phyloP scores from a whole-genome alignment of 345 rosid species.

The Combretum micranthum region DNA sequence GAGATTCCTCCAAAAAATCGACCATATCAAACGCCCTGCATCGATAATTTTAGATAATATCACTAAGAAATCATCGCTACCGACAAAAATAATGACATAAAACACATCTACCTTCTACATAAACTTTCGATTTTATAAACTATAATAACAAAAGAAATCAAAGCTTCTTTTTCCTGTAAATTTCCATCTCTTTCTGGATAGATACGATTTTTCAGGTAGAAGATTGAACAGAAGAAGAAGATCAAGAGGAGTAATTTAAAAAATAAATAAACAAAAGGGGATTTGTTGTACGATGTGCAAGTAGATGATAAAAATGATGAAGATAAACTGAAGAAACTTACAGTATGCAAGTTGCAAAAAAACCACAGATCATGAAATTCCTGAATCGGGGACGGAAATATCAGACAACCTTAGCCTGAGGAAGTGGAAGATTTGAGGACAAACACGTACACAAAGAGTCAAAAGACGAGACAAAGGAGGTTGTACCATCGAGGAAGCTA shows the following conservation, averaged over 20 bases:
- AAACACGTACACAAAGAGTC: neutral
- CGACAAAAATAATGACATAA: neutral
- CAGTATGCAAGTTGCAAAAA: neutral
- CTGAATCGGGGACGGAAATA: no score
- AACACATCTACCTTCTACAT: neutral
- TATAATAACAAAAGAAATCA: no score
- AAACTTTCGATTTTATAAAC: no score
- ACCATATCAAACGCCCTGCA: neutral
- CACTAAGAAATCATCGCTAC: no score
- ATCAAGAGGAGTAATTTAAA: no score
- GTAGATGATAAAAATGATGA: neutral
- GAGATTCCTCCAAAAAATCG: neutral
- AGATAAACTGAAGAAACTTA: neutral
- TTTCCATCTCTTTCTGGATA: no score
- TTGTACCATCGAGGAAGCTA: neutral
- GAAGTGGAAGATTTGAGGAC: neutral
- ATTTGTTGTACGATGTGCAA: neutral
- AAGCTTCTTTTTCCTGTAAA: no score
- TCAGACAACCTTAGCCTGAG: no score
- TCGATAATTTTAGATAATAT: neutral
- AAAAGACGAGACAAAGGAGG: neutral
- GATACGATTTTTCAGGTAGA: no score
- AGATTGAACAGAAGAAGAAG: no score
- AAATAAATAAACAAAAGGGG: no score
- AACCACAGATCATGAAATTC: no score